Evolutionary conservation across 2,329 filamentous ascomycete genomes (phyloP).

Genomic region (Colletotrichum phormii): DNA sequence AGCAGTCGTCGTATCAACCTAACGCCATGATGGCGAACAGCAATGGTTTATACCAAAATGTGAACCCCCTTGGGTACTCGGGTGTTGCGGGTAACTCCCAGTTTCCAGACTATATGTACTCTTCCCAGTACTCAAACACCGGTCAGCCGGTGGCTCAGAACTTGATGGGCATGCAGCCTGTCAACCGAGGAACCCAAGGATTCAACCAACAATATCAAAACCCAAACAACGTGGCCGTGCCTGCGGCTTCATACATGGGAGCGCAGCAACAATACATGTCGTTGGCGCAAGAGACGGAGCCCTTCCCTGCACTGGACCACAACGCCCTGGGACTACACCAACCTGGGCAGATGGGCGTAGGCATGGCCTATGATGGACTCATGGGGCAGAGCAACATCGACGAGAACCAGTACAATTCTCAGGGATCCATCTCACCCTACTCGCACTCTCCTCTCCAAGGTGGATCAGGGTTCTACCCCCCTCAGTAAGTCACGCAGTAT

Average conservation of each 20-base stretch:
- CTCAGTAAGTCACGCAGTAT: conserved; percentile 20
- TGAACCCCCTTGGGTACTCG: conserved; percentile 9
- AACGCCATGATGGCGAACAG: conserved; percentile 1
- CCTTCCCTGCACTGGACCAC: conserved; percentile 48
- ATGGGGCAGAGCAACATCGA: conserved; percentile 45
- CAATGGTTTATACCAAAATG: background rate
- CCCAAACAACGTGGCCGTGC: conserved; percentile 45
- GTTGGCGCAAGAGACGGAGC: conserved; percentile 47
- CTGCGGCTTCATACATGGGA: conserved; percentile 42
- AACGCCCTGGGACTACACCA: conserved; percentile 53
- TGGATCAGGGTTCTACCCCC: conserved; percentile 50
- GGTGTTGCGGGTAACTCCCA: conserved; percentile 1
- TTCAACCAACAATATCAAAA: conserved; percentile 42
- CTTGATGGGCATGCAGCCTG: conserved; percentile 19
- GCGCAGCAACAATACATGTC: conserved; percentile 45
- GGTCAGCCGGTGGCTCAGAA: conserved; percentile 15
- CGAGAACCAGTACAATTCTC: conserved; percentile 50
- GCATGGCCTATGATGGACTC: conserved; percentile 48
- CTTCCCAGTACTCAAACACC: conserved; percentile 13
- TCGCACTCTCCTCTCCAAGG: conserved; percentile 54
- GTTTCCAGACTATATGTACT: conserved; percentile 29
- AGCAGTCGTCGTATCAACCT: conserved; percentile 19
- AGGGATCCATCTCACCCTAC: conserved; percentile 57
- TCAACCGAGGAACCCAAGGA: conserved; percentile 24
- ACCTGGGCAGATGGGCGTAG: conserved; percentile 34